Conservation (phyloP, 2,329 filamentous ascomycete species). For the Aspergillus calidoustus region DNA sequence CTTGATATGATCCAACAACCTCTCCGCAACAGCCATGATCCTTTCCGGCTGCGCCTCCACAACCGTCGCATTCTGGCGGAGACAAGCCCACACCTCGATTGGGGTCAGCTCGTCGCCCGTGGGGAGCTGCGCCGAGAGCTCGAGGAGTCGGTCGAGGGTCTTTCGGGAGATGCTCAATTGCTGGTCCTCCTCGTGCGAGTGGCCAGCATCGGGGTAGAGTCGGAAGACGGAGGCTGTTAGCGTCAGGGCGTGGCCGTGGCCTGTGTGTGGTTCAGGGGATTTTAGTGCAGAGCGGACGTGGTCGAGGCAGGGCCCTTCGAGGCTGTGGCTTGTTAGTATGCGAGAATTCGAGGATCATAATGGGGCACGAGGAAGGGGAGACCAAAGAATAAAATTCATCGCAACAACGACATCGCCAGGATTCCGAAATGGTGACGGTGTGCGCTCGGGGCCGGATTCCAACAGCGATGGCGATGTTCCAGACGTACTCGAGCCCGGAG, state of each 20-base stretch:
- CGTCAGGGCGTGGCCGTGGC: slow-evolving; percentile 8
- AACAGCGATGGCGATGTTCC: too few species aligned
- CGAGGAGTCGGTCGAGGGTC: not conserved
- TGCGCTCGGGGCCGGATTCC: not conserved
- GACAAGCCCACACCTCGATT: slow-evolving; percentile 1
- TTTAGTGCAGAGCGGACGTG: slow-evolving; percentile 2
- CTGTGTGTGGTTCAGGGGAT: not conserved
- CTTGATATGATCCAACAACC: not conserved
- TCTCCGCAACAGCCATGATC: slow-evolving; percentile 1
- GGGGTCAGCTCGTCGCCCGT: slow-evolving; percentile 1
- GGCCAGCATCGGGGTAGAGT: not conserved
- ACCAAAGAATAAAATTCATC: slow-evolving; percentile 13
- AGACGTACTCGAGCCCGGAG: not conserved
- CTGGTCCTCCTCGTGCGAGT: not conserved
- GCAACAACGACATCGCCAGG: not conserved
- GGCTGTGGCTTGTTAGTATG: not conserved
- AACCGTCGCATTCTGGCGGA: not conserved
- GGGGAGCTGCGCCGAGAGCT: not conserved
- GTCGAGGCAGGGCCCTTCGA: slow-evolving; percentile 8
- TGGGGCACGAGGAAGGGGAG: too few species aligned
- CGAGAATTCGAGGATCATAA: not conserved
- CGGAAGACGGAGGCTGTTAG: slow-evolving; percentile 5
- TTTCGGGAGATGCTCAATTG: not conserved
- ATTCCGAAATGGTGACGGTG: not conserved
- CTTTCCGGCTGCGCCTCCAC: not conserved